phyloP scores from a whole-genome alignment of 352 stramenopile genomes.

The Ophiocytium majus region DNA sequence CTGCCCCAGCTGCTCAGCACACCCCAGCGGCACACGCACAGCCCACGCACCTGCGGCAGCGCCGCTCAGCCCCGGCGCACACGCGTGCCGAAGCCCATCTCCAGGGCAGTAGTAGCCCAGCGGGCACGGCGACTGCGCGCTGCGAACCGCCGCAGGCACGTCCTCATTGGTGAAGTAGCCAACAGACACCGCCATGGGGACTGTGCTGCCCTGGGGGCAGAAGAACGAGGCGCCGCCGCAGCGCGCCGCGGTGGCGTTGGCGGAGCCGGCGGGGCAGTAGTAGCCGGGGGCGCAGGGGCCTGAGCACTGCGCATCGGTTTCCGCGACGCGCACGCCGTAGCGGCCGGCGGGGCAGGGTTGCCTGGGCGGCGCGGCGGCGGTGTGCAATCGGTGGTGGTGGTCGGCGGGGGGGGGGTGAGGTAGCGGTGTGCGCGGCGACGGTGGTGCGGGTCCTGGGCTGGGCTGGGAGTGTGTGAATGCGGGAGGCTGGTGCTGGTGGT shows the following conservation, averaged over 20 bases:
- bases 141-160: slow-evolving; percentile 26
- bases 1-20: too few species aligned
- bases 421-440: not conserved
- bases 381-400: not conserved
- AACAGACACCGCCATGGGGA: slow-evolving; percentile 62
- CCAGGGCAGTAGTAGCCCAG: slow-evolving; percentile 66
- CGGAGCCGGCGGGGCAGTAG: slow-evolving; percentile 60
- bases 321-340: slow-evolving; percentile 63
- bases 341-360: slow-evolving; percentile 73
- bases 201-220: slow-evolving; percentile 67
- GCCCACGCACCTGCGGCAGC: slow-evolving; percentile 26
- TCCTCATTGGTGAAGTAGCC: slow-evolving; percentile 65
- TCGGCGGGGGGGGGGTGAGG: not conserved
- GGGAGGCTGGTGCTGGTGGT: too few species aligned
- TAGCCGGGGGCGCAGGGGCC: slow-evolving; percentile 58
- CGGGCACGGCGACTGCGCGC: slow-evolving; percentile 61
- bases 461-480: too few species aligned
- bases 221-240: slow-evolving; percentile 56
- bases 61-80: slow-evolving; percentile 43
- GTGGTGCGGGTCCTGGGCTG: too few species aligned
- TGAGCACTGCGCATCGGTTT: slow-evolving; percentile 54
- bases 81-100: slow-evolving; percentile 37
- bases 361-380: slow-evolving; percentile 3
- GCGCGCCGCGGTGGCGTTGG: slow-evolving; percentile 38
- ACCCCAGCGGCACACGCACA: too few species aligned